Evolutionary conservation across 495 filamentous ascomycete genomes (phyloP), one percentile per base, ranked within the genome.

Genomic region (Bacidia rubella): DNA sequence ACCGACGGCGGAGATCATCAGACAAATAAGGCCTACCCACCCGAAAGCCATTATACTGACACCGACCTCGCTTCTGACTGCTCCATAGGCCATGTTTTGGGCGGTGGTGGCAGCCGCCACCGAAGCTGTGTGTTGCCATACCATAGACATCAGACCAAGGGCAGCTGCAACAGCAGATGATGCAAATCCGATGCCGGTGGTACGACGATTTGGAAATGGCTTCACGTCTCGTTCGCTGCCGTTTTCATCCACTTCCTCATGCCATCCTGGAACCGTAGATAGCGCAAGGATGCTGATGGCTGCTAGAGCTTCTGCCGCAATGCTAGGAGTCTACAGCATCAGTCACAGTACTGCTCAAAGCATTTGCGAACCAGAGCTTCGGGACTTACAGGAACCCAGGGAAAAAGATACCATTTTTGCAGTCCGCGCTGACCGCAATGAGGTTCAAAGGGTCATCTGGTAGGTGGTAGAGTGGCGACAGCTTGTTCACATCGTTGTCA

Each of bases 181-280:
- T 51, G 83, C 82, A 22, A 88, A 68, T 2, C 83, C 82, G 55
- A 87, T 74, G 66, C 86, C 82, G 39, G 79, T 83, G 46, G 88
- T 82, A 35, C 83, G 79, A 19, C 82, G 68, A 27, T 76, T 81
- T 29, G 85, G 85, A 62, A 90, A 87, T n/a, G 82, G 82, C 66
- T 87, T 87, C 63, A 85, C 80, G 62, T 81, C 82, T 65, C 73
- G 73, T 65, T 83, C 80, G 44, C 73, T 76, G 5, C 83, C 84
- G 27, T 69, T 68, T 26, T 65, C 71, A 67, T 83, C 81, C 50
- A 76, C 73, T 61, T 84, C 80, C 65, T 86, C 80, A 67, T 87
- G 85, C 76, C 85, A 89, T 56, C 83, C 83, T 17, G 85, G 85
- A 69, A 89, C 87, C 10, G 84, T 89, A n/a, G n/a, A n/a, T n/a